Conservation (phyloP, 176 grass and related monocot genomes). For the Carex pumila region DNA sequence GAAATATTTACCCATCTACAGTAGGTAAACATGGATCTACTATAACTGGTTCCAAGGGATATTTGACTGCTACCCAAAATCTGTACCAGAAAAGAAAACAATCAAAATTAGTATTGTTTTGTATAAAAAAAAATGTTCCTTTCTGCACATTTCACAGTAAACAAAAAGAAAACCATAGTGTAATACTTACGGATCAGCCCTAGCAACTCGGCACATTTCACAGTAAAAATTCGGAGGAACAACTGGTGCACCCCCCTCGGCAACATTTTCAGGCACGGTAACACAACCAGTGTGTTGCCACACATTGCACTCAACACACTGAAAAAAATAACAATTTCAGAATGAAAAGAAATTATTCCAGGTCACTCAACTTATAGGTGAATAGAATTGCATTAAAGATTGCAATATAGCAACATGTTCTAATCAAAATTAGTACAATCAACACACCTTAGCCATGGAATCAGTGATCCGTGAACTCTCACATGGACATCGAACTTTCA, state of each 20-base stretch:
- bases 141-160: too few species aligned
- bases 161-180: not conserved
- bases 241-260: slow-evolving; percentile 34
- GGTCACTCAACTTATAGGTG: not conserved
- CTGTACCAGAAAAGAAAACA: slow-evolving; percentile 19
- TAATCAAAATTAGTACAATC: not conserved
- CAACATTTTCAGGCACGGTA: slow-evolving; percentile 59
- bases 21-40: slow-evolving; percentile 34
- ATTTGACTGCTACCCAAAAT: slow-evolving; percentile 62
- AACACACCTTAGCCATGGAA: slow-evolving; percentile 67
- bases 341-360: slow-evolving; percentile 2
- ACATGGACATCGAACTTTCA: slow-evolving; percentile 65
- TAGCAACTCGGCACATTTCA: slow-evolving; percentile 71
- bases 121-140: too few species aligned
- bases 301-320: slow-evolving; percentile 67
- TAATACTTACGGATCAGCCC: slow-evolving; percentile 76
- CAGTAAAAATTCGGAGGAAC: slow-evolving; percentile 63
- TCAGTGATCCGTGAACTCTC: slow-evolving; percentile 30
- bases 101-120: not conserved
- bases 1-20: slow-evolving; percentile 54
- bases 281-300: slow-evolving; percentile 75
- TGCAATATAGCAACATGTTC: slow-evolving; percentile 10
- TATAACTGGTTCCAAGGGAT: slow-evolving; percentile 42
- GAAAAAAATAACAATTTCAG: slow-evolving; percentile 16
- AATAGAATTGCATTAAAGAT: slow-evolving; percentile 11